These are phyloP conservation scores for Borovskyia barvae DNA, from an alignment of 208 protist species.

Conservation along the genomic window DNA sequence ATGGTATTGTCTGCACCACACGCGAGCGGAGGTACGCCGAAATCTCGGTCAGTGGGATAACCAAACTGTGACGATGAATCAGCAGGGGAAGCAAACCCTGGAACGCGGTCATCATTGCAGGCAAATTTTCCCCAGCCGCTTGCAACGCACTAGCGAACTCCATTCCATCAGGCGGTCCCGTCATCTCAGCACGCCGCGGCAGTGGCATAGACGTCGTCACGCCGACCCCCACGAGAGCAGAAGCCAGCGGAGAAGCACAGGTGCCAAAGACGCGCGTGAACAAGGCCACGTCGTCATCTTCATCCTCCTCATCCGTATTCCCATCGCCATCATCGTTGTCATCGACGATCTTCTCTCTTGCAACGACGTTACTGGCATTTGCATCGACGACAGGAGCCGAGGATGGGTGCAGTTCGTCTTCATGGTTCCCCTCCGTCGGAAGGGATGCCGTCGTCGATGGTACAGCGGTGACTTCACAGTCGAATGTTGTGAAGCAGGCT, in stretches of 20 bases:
- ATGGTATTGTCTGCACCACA: conserved; percentile 1
- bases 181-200: background rate
- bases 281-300: background rate
- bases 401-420: background rate
- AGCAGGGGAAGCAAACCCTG: conserved; percentile 22
- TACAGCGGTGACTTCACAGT: background rate
- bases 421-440: background rate
- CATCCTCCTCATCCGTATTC: conserved; percentile 1
- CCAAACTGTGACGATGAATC: conserved; percentile 7
- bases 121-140: conserved; percentile 9
- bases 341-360: background rate
- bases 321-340: background rate
- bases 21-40: conserved; percentile 14
- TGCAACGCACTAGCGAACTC: conserved; percentile 3
- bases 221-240: conserved; percentile 2
- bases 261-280: conserved; percentile 13
- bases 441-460: background rate
- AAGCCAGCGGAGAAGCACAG: conserved; percentile 11
- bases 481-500: conserved; percentile 15
- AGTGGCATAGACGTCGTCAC: conserved; percentile 2
- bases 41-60: background rate
- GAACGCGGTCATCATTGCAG: conserved; percentile 18
- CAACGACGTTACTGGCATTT: background rate
- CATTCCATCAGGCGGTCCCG: background rate
- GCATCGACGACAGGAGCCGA: background rate